A percentile compares a stretch with the other conserved stretches of the same genome.
Evolutionary conservation across 2,329 filamentous ascomycete genomes (phyloP).

Genomic region (Pseudocercospora fijiensis): DNA sequence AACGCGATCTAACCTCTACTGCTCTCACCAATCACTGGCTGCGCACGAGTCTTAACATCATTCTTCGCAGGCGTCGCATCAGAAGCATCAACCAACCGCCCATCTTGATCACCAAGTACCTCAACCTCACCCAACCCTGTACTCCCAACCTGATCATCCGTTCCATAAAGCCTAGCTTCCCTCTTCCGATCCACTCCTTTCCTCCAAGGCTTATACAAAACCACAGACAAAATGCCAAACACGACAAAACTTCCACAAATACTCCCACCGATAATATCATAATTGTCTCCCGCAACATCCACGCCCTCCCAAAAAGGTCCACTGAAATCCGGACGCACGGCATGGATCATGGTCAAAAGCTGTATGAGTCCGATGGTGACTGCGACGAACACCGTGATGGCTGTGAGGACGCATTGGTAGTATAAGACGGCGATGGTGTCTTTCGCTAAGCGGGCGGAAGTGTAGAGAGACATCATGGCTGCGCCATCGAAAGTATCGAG

Average conservation of each 20-base stretch:
- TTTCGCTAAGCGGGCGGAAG: constrained; percentile 70
- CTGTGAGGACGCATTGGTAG: constrained; percentile 85
- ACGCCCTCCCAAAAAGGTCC: constrained; percentile 92
- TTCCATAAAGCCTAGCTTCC: constrained; percentile 1
- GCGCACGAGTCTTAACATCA: constrained; percentile 18
- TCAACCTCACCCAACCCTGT: constrained; percentile 15
- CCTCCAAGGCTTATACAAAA: constrained; percentile 80
- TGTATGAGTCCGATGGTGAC: constrained; percentile 85
- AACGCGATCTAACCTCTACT: not conserved
- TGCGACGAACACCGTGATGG: constrained; percentile 78
- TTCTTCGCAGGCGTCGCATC: constrained; percentile 1
- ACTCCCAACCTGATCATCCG: constrained; percentile 7
- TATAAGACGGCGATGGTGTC: constrained; percentile 90
- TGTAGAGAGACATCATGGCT: constrained; percentile 92
- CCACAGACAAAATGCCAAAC: constrained; percentile 69
- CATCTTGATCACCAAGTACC: constrained; percentile 12
- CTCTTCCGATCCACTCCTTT: constrained; percentile 50
- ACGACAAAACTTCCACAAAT: constrained; percentile 85
- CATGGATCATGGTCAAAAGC: constrained; percentile 72
- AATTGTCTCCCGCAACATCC: constrained; percentile 70
- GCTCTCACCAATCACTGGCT: constrained; percentile 18
- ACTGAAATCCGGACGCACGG: constrained; percentile 65
- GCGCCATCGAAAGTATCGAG: constrained; percentile 91
- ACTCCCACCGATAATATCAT: constrained; percentile 78
- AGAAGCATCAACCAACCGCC: constrained; percentile 15